A percentile compares a stretch with the other conserved stretches of the same genome.
Evolutionary conservation across 2,329 filamentous ascomycete species (phyloP).

Genomic region (Trichophaea hybrida): DNA sequence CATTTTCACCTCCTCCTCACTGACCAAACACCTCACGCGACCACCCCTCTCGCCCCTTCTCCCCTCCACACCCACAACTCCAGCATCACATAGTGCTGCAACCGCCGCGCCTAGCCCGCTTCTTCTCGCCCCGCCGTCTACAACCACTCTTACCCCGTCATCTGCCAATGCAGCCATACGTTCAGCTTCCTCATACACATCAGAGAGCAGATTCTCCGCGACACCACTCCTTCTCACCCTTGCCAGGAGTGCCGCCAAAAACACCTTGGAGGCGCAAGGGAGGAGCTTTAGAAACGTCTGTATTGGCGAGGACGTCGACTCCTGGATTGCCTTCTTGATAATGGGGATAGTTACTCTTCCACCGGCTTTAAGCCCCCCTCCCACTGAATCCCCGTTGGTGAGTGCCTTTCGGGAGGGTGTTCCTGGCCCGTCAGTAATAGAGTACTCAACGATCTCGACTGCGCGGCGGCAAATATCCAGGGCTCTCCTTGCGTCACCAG

Average conservation of each 20-base stretch:
- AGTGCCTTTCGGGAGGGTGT: slow-evolving; percentile 37
- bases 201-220: slow-evolving; percentile 73
- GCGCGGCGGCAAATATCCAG: slow-evolving; percentile 90
- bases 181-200: slow-evolving; percentile 75
- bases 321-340: slow-evolving; percentile 85
- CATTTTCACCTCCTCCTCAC: slow-evolving; percentile 78
- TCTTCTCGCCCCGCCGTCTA: slow-evolving; percentile 42
- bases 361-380: slow-evolving; percentile 31
- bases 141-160: slow-evolving; percentile 45
- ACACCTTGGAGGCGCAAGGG: slow-evolving; percentile 67
- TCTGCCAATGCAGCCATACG: slow-evolving; percentile 49
- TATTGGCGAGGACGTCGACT: slow-evolving; percentile 82
- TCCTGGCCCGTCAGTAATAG: slow-evolving; percentile 32
- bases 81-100: slow-evolving; percentile 71
- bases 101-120: slow-evolving; percentile 56
- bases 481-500: slow-evolving; percentile 79
- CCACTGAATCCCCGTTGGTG: slow-evolving; percentile 21
- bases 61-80: slow-evolving; percentile 71
- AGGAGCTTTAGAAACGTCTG: slow-evolving; percentile 77
- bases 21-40: slow-evolving; percentile 70
- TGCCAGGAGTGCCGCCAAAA: slow-evolving; percentile 68
- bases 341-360: slow-evolving; percentile 74
- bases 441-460: slow-evolving; percentile 74
- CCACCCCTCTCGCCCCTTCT: slow-evolving; percentile 71
- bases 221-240: slow-evolving; percentile 70